phyloP scores from a whole-genome alignment of 495 filamentous ascomycete species.

The Pseudomonodictys pantanalensis region DNA sequence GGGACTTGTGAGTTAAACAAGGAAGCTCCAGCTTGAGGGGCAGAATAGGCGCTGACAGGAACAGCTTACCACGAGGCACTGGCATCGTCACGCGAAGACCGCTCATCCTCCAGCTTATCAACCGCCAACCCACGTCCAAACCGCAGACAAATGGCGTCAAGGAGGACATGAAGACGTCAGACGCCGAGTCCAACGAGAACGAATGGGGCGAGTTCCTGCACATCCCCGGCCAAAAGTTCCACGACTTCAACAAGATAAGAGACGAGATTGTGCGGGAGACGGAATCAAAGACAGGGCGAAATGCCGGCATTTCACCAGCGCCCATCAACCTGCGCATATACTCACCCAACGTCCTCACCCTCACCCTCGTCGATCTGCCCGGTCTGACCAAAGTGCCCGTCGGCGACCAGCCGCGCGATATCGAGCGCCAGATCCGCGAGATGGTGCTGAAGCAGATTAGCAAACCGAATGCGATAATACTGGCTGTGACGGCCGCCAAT shows the following conservation, averaged over 20 bases:
- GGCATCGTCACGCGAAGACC: conserved; percentile 97
- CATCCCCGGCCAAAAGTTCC: conserved; percentile 96
- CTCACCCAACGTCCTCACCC: conserved; percentile 95
- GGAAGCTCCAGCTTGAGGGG: conserved; percentile 12
- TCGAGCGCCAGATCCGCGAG: conserved; percentile 93
- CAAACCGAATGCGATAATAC: conserved; percentile 96
- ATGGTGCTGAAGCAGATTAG: conserved; percentile 99
- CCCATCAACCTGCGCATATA: conserved; percentile 98
- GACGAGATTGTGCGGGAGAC: conserved; percentile 98
- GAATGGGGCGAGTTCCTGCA: conserved; percentile 99
- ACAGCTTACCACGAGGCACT: conserved; percentile 90
- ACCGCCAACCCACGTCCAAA: conserved; percentile 62
- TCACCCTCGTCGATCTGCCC: conserved; percentile 96
- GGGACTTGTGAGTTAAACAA: conserved; percentile 79
- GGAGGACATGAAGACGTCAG: conserved; percentile 65
- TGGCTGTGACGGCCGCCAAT: conserved; percentile 95
- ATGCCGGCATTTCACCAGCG: conserved; percentile 91
- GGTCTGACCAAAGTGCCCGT: conserved; percentile 98
- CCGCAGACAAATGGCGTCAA: conserved; percentile 72
- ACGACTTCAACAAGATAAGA: conserved; percentile 98
- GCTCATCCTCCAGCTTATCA: conserved; percentile 96
- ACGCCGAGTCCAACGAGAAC: conserved; percentile 84
- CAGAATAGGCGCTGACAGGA: no score
- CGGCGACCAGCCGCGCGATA: conserved; percentile 97
- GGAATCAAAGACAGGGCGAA: conserved; percentile 90